Evolutionary conservation across 257 asterid genomes (phyloP), one percentile per base, ranked within the genome.

Genomic region (Scutellaria minor): DNA sequence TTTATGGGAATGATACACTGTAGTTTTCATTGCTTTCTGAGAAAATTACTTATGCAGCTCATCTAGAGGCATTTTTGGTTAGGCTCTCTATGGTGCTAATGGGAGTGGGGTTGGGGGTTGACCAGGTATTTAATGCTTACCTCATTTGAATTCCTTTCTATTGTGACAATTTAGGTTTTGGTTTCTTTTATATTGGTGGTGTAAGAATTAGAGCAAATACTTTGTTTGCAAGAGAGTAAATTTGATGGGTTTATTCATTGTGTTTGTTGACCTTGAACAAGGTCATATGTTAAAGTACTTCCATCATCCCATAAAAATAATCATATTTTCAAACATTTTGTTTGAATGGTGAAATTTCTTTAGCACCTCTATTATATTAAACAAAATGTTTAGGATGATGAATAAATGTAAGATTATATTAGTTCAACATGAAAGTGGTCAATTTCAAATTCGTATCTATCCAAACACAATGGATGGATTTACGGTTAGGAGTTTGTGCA

Each of bases 51-150:
- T 45, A 5, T 73, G 72, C 78, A 55, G 50, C 60, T 52, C 31
- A 73, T 31, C 18, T 55, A 45, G 60, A 44, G 24, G 12, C 42
- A 14, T 41, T 55, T 55, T 61, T 50, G 64, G 70, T 72, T 71
- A 64, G 37, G 37, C 37, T 31, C 37, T 31, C 37, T 31, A 31
- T 31, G 37, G 37, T 31, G 40, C 22, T 52, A 35, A 37, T 51
- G 50, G 12, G 52, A 15, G 53, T 67, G 35, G 22, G 52, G 27
- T 67, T 14, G 31, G 51, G 63, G n/a, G 51, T 15, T 56, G 66
- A 47, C 53, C n/a, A 10, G 51, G 52, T 69, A 54, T 54, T 63
- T 53, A 63, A 65, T 48, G 51, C 40, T 2, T 48, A 5, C 42
- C 47, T 50, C 35, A 22, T 24, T 31, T 57, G 67, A 37, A 39